phyloP scores from a whole-genome alignment of 2,329 filamentous ascomycete genomes.

The Fusarium camptoceras region DNA sequence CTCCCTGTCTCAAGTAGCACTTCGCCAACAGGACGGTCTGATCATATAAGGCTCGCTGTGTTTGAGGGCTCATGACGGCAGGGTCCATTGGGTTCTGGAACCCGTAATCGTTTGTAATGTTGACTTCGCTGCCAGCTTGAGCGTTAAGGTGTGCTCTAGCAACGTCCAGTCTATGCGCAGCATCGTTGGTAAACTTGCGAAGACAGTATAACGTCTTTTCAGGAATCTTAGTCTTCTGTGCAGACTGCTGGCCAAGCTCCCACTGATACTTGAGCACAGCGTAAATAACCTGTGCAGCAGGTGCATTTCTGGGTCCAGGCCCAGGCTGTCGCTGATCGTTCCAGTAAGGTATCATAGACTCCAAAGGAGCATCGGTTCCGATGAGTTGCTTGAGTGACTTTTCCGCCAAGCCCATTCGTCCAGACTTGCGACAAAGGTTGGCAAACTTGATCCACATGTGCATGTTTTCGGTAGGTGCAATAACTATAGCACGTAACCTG shows the following conservation, averaged over 20 bases:
- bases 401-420: slow-evolving; percentile 92
- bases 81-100: slow-evolving; percentile 62
- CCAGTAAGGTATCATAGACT: slow-evolving; percentile 72
- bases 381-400: slow-evolving; percentile 94
- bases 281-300: slow-evolving; percentile 85
- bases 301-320: slow-evolving; percentile 59
- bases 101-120: slow-evolving; percentile 60
- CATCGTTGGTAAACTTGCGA: slow-evolving; percentile 70
- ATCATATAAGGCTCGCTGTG: slow-evolving; percentile 66
- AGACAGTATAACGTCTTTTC: slow-evolving; percentile 70
- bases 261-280: slow-evolving; percentile 98
- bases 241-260: slow-evolving; percentile 78
- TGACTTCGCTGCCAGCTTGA: slow-evolving; percentile 60
- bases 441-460: slow-evolving; percentile 99
- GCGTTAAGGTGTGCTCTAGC: slow-evolving; percentile 63
- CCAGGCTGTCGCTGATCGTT: slow-evolving; percentile 48
- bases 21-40: slow-evolving; percentile 85
- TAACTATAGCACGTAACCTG: slow-evolving; percentile 91
- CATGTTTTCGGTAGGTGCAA: slow-evolving; percentile 91
- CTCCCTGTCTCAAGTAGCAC: slow-evolving; percentile 94
- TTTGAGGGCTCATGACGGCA: slow-evolving; percentile 60
- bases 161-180: slow-evolving; percentile 65
- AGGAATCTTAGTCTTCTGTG: slow-evolving; percentile 58
- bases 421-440: slow-evolving; percentile 96
- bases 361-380: slow-evolving; percentile 73